These are phyloP conservation scores for Trametes cingulata DNA, from an alignment of 768 basidiomycete species.

Conservation along the genomic window DNA sequence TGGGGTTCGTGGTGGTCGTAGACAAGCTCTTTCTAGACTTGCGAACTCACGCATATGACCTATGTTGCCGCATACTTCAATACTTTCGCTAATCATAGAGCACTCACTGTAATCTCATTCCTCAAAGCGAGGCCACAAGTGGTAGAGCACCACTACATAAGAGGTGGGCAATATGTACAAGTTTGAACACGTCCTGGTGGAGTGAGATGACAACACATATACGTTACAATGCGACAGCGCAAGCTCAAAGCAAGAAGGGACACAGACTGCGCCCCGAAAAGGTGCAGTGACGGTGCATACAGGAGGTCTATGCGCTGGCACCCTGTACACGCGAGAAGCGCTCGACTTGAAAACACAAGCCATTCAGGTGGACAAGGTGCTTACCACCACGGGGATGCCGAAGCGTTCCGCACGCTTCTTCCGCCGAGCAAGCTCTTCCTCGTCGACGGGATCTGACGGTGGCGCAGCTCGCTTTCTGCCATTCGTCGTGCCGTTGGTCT, in stretches of 20 bases:
- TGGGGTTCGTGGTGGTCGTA: background rate
- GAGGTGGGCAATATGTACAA: background rate
- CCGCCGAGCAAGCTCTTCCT: slow-evolving; percentile 58
- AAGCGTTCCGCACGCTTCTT: slow-evolving; percentile 69
- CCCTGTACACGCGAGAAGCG: no score
- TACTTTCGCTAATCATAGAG: background rate
- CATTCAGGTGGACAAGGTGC: background rate
- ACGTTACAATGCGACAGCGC: slow-evolving; percentile 3
- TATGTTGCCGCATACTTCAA: no score
- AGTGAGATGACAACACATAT: background rate
- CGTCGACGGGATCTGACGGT: slow-evolving; percentile 43
- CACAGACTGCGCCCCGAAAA: background rate
- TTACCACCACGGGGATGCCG: slow-evolving; percentile 34
- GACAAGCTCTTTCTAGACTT: background rate
- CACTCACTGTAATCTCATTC: background rate
- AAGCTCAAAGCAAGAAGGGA: background rate
- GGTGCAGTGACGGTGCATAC: background rate
- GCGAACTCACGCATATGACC: no score
- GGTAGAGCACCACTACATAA: background rate
- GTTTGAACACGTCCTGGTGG: background rate
- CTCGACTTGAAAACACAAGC: no score
- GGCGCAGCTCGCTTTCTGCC: slow-evolving; percentile 38
- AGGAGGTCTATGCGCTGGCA: background rate
- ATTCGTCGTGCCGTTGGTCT: slow-evolving; percentile 13
- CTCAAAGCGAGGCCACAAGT: no score